Conservation (phyloP, 495 filamentous ascomycete genomes). For the Talaromyces thailandensis region DNA sequence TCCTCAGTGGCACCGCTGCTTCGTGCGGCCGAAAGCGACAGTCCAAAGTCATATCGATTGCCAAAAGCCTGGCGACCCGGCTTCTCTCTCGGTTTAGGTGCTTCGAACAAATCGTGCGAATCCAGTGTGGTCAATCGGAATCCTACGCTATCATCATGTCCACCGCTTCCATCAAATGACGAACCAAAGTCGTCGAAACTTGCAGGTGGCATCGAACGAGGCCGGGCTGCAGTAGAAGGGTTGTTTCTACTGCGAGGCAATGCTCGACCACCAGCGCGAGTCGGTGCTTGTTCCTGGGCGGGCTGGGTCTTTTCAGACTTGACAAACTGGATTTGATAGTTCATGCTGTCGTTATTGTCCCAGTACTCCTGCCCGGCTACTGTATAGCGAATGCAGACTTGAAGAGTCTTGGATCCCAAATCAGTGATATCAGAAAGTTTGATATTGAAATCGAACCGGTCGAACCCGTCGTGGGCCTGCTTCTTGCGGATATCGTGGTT, state of each 20-base stretch:
- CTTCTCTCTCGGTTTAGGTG: slow-evolving; percentile 45
- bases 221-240: slow-evolving; percentile 34
- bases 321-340: slow-evolving; percentile 88
- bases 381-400: slow-evolving; percentile 83
- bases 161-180: slow-evolving; percentile 44
- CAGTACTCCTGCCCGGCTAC: slow-evolving; percentile 82
- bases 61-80: slow-evolving; percentile 71
- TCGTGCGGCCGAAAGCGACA: slow-evolving; percentile 77
- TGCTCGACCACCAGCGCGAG: slow-evolving; percentile 44
- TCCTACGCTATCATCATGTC: slow-evolving; percentile 39
- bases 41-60: slow-evolving; percentile 87
- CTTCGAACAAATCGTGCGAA: slow-evolving; percentile 23
- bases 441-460: slow-evolving; percentile 89
- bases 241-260: slow-evolving; percentile 68
- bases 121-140: slow-evolving; percentile 21
- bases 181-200: slow-evolving; percentile 57
- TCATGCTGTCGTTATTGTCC: slow-evolving; percentile 83
- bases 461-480: slow-evolving; percentile 58
- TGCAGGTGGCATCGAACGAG: slow-evolving; percentile 52
- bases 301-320: slow-evolving; percentile 61
- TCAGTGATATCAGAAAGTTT: slow-evolving; percentile 86
- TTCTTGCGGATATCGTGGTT: slow-evolving; percentile 66
- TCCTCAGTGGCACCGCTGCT: slow-evolving; percentile 41
- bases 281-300: slow-evolving; percentile 39
- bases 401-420: slow-evolving; percentile 80